Evolutionary conservation across 2,329 filamentous ascomycete genomes (phyloP).

Genomic region (Cercospora sp.): DNA sequence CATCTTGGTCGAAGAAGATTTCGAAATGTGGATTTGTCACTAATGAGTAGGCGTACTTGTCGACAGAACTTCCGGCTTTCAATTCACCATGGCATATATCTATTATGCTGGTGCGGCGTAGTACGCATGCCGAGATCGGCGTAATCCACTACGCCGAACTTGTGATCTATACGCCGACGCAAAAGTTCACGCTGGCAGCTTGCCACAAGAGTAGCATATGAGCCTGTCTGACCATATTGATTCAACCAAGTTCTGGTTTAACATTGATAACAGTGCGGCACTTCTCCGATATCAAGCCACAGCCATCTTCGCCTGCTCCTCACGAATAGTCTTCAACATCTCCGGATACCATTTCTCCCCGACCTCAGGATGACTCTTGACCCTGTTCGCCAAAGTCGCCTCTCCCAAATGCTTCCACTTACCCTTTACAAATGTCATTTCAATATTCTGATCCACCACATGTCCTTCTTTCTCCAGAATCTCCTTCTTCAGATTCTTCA

Average conservation of each 20-base stretch:
- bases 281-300: neutral
- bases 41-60: neutral
- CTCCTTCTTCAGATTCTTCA: neutral
- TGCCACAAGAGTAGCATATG: neutral
- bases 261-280: neutral
- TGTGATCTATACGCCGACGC: neutral
- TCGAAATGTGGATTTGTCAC: neutral
- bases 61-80: neutral
- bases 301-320: neutral
- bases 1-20: neutral
- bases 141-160: neutral
- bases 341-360: neutral
- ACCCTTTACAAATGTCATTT: neutral
- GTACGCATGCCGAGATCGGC: neutral
- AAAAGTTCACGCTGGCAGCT: neutral
- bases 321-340: neutral
- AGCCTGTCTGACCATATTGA: neutral
- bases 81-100: neutral
- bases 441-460: neutral
- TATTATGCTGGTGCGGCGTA: neutral
- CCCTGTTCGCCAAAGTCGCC: neutral
- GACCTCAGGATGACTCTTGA: neutral
- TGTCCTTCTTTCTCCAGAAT: neutral
- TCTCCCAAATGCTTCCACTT: neutral
- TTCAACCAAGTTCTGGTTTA: neutral